phyloP scores from a whole-genome alignment of 352 stramenopile genomes.

The Phytophthora lateralis region DNA sequence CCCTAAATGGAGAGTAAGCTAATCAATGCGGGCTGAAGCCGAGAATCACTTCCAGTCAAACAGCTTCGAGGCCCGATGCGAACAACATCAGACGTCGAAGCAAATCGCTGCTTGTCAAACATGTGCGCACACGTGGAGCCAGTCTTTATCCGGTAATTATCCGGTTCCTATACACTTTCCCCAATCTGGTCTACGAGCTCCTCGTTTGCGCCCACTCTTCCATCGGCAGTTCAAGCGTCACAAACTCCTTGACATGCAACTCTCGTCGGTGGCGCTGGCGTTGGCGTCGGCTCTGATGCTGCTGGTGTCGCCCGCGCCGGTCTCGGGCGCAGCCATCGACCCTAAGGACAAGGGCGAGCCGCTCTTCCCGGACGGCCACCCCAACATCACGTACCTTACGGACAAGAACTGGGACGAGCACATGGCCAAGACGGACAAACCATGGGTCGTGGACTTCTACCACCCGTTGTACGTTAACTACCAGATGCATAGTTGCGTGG shows the following conservation, averaged over 20 bases:
- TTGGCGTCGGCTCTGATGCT: constrained; percentile 22
- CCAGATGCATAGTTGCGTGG: background rate
- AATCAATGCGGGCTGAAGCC: too few relatives aligned
- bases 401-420: constrained; percentile 83
- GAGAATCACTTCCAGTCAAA: too few relatives aligned
- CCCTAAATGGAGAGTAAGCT: too few relatives aligned
- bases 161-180: background rate
- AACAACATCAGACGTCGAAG: too few relatives aligned
- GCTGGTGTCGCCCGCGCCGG: constrained; percentile 13
- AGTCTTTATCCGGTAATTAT: background rate
- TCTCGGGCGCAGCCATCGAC: constrained; percentile 47
- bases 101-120: background rate
- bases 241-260: constrained; percentile 18
- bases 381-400: constrained; percentile 88
- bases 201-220: constrained; percentile 32
- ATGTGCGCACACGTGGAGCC: constrained; percentile 2
- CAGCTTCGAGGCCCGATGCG: too few relatives aligned
- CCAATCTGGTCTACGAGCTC: constrained; percentile 23
- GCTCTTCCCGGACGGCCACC: constrained; percentile 80
- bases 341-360: constrained; percentile 79
- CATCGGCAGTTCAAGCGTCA: constrained; percentile 20
- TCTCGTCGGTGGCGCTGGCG: constrained; percentile 16
- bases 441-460: constrained; percentile 88
- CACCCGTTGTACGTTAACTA: constrained; percentile 76
- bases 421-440: constrained; percentile 75